Conservation (phyloP, 2,329 filamentous ascomycete genomes). For the Phialemoniopsis sp. region DNA sequence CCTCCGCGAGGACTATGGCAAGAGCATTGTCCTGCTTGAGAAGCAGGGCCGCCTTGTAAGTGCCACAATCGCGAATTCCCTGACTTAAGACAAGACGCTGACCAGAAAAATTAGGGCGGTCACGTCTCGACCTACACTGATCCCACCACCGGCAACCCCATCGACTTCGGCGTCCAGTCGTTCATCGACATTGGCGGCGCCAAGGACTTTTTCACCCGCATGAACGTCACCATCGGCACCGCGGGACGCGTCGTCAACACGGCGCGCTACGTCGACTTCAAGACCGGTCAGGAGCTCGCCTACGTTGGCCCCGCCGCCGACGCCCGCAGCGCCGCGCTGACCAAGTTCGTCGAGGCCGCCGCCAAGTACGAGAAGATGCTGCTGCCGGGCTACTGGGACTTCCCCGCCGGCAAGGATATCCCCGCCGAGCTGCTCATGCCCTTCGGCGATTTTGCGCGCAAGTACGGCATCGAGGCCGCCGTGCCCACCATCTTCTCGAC, state of each 20-base stretch:
- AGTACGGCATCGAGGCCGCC: slow-evolving; percentile 38
- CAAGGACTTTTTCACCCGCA: slow-evolving; percentile 36
- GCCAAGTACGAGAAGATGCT: slow-evolving; percentile 22
- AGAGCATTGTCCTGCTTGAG: slow-evolving; percentile 28
- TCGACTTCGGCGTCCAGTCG: slow-evolving; percentile 30
- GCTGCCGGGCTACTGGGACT: slow-evolving; percentile 29
- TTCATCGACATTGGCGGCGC: slow-evolving; percentile 32
- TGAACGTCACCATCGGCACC: slow-evolving; percentile 26
- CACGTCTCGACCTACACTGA: slow-evolving; percentile 43
- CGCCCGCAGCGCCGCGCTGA: slow-evolving; percentile 16
- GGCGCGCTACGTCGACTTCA: slow-evolving; percentile 28
- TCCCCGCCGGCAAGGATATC: slow-evolving; percentile 35
- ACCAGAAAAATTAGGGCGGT: slow-evolving; percentile 31
- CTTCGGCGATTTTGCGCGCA: slow-evolving; percentile 41
- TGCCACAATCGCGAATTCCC: neutral
- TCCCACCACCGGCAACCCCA: slow-evolving; percentile 25
- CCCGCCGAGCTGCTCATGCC: slow-evolving; percentile 41
- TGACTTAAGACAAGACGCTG: slow-evolving; percentile 6
- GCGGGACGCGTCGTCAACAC: slow-evolving; percentile 18
- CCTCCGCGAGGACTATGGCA: slow-evolving; percentile 26
- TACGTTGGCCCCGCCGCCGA: slow-evolving; percentile 15
- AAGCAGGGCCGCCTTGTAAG: slow-evolving; percentile 23
- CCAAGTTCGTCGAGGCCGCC: slow-evolving; percentile 14
- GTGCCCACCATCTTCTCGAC: slow-evolving; percentile 33
- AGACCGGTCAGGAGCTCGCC: slow-evolving; percentile 22